These are phyloP conservation scores for Acanthochlamys bracteata DNA, from an alignment of 106 monocot species.

Conservation along the genomic window DNA sequence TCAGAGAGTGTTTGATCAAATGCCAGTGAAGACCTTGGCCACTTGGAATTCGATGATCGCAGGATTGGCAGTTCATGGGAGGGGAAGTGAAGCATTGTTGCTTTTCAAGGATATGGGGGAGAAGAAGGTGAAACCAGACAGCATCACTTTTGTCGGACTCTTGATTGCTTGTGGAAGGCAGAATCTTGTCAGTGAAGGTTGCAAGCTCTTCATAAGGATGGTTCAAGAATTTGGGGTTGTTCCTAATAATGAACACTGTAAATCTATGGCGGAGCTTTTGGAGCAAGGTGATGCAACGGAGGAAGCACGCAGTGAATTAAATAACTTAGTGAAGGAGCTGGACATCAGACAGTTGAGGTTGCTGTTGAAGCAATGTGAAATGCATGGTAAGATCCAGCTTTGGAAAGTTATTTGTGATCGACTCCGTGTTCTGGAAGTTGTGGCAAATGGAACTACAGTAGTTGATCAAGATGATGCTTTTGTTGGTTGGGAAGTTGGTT, in stretches of 20 bases:
- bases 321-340: slow-evolving; percentile 6
- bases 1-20: slow-evolving; percentile 32
- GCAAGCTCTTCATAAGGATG: slow-evolving; percentile 33
- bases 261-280: slow-evolving; percentile 47
- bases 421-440: background rate
- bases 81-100: slow-evolving; percentile 37
- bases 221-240: slow-evolving; percentile 22
- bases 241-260: slow-evolving; percentile 35
- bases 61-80: slow-evolving; percentile 58
- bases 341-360: background rate
- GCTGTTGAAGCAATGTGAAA: background rate
- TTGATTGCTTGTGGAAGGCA: slow-evolving; percentile 47
- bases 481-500: slow-evolving; percentile 18
- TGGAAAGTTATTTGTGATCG: slow-evolving; percentile 3
- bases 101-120: slow-evolving; percentile 54
- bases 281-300: slow-evolving; percentile 7
- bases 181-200: slow-evolving; percentile 35
- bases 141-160: slow-evolving; percentile 53
- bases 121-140: slow-evolving; percentile 30
- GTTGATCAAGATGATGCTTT: background rate
- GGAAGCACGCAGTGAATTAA: background rate
- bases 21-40: slow-evolving; percentile 31
- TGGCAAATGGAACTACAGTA: background rate
- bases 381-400: slow-evolving; percentile 1
- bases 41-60: slow-evolving; percentile 91